Conservation (phyloP, 768 basidiomycete species). For the Rhodotorula kratochvilovae region DNA sequence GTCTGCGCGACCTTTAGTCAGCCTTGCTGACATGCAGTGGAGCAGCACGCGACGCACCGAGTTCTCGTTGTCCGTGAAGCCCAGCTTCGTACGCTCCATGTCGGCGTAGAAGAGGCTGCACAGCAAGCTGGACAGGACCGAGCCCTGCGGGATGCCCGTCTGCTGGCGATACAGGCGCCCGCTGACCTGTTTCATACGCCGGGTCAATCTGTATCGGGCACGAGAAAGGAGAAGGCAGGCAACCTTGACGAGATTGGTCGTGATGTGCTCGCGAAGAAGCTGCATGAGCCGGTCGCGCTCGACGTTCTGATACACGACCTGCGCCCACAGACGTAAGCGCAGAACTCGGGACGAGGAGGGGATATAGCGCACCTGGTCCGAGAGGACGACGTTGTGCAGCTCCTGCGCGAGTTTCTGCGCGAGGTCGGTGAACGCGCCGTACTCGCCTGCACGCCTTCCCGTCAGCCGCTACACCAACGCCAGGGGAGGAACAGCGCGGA, state of each 20-base stretch:
- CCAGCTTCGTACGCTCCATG: conserved; percentile 63
- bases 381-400: conserved; percentile 72
- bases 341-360: background rate
- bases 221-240: background rate
- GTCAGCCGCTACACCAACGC: too few species aligned
- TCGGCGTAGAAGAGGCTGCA: conserved; percentile 90
- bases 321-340: background rate
- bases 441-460: conserved; percentile 75
- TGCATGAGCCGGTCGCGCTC: conserved; percentile 61
- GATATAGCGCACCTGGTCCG: conserved; percentile 63
- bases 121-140: conserved; percentile 84
- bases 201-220: background rate
- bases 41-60: conserved; percentile 56
- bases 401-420: conserved; percentile 64
- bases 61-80: conserved; percentile 54
- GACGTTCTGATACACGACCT: conserved; percentile 59
- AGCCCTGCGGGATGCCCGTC: conserved; percentile 96
- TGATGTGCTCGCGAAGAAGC: conserved; percentile 82
- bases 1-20: conserved; percentile 52
- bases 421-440: conserved; percentile 65
- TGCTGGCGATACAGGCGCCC: conserved; percentile 74
- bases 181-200: conserved; percentile 61
- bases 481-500: too few species aligned
- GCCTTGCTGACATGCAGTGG: too few species aligned
- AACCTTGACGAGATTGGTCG: conserved; percentile 89